Evolutionary conservation across 1,284 basidiomycete species (phyloP), one percentile per base, ranked within the genome.

Genomic region (Mycena citricolor): DNA sequence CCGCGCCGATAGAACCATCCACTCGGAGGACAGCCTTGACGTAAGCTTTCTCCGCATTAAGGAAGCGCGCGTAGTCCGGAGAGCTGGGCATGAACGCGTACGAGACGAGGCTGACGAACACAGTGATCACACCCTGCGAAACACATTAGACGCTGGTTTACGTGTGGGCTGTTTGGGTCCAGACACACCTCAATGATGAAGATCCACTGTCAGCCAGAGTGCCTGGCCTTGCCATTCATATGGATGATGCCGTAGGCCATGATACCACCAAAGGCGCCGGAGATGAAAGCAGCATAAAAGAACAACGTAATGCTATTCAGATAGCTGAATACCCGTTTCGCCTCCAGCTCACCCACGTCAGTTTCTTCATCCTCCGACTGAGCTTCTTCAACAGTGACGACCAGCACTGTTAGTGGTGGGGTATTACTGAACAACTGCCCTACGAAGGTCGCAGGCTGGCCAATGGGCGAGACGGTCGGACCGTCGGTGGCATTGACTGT

Each of bases 251-350:
- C 77, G 23, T 74, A 76, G 1, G 77, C 81, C 4, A 85, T 68
- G 10, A 85, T 62, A 8, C 83, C 81, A 6, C 79, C 81, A 55
- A 86, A 85, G 0, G 81, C 81, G 12, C 75, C 73, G 0, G 81
- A 76, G 16, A 83, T 64, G 0, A 79, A 80, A 23, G 79, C 74
- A 0, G 73, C 68, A 1, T 76, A 76, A 55, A 81, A 83, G 63
- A 82, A 79, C 8, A 72, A 61, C 10, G 74, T 70, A 26, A 79
- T 64, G 39, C 76, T 77, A n/a, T n/a, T n/a, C n/a, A n/a, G n/a
- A n/a, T n/a, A n/a, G n/a, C n/a, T n/a, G n/a, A n/a, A n/a, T n/a
- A n/a, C n/a, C n/a, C n/a, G n/a, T n/a, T n/a, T n/a, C n/a, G n/a
- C n/a, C n/a, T n/a, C n/a, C n/a, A n/a, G n/a, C n/a, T n/a, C n/a